A percentile compares a stretch with the other conserved stretches of the same genome.
Conservation (phyloP, 2,329 filamentous ascomycete species). For the Aspergillus terreus region DNA sequence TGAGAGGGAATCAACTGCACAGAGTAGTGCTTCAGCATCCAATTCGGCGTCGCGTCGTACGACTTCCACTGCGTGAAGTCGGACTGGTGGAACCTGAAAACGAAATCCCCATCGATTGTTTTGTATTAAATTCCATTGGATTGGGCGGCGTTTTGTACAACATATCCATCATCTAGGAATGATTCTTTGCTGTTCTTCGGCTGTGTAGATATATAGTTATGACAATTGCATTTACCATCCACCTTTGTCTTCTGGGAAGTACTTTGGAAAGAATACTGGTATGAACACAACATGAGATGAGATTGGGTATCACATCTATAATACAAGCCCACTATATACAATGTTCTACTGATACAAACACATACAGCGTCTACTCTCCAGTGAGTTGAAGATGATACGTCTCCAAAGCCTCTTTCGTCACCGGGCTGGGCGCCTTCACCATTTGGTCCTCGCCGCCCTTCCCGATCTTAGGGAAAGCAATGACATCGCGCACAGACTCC, state of each 20-base stretch:
- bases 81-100: neutral
- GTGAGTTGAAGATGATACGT: conserved; percentile 55
- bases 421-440: conserved; percentile 69
- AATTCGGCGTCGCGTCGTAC: neutral
- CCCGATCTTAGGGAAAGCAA: conserved; percentile 93
- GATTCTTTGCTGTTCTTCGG: neutral
- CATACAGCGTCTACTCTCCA: conserved; percentile 1
- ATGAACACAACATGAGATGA: conserved; percentile 5
- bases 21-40: conserved; percentile 1
- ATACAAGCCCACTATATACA: conserved; percentile 4
- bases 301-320: conserved; percentile 12
- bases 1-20: neutral
- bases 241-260: neutral
- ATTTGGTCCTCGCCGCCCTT: conserved; percentile 83
- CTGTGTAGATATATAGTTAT: conserved; percentile 1
- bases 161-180: neutral
- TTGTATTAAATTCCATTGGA: conserved; percentile 15
- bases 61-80: neutral
- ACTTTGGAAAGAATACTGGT: neutral
- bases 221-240: neutral
- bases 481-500: conserved; percentile 82
- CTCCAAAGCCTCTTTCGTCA: conserved; percentile 59
- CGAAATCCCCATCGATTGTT: neutral
- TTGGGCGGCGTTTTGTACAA: conserved; percentile 15
- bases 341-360: neutral